These are phyloP conservation scores for Sarcocystis neurona DNA, from an alignment of 169 alveolate species.

Conservation along the genomic window DNA sequence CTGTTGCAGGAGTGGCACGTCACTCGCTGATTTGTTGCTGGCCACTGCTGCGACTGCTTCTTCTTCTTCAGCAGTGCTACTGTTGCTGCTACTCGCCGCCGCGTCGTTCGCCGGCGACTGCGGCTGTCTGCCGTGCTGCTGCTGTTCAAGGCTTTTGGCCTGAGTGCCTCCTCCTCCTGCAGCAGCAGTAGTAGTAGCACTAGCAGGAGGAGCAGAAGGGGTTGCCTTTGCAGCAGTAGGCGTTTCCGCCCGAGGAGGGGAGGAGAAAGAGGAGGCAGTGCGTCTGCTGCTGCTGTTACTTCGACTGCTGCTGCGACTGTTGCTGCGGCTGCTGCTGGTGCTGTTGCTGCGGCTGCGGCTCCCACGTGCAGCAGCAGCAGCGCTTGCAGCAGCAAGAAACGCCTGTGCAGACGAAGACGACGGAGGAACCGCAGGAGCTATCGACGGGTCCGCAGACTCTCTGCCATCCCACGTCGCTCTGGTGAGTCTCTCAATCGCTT, in stretches of 20 bases:
- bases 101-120: too few relatives aligned
- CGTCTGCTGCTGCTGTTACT: not conserved
- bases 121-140: too few relatives aligned
- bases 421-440: constrained; percentile 76
- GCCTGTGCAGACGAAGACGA: constrained; percentile 36
- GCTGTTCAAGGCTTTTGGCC: too few relatives aligned
- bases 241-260: not conserved
- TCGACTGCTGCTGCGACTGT: not conserved
- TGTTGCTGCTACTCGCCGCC: too few relatives aligned
- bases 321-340: not conserved
- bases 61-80: too few relatives aligned
- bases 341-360: not conserved
- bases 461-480: constrained; percentile 78
- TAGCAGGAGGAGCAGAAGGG: not conserved
- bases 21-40: too few relatives aligned
- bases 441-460: constrained; percentile 73
- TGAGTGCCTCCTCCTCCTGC: not conserved
- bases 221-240: not conserved
- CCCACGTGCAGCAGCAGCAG: not conserved
- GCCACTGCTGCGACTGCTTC: too few relatives aligned
- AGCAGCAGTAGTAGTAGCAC: not conserved
- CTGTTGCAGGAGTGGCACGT: too few relatives aligned
- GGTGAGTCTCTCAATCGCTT: constrained; percentile 68
- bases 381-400: not conserved
- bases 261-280: not conserved